Percentiles rank a stretch among this genome's conserved stretches.
Evolutionary conservation across 495 filamentous ascomycete genomes (phyloP).

Genomic region (Ramalina intermedia): DNA sequence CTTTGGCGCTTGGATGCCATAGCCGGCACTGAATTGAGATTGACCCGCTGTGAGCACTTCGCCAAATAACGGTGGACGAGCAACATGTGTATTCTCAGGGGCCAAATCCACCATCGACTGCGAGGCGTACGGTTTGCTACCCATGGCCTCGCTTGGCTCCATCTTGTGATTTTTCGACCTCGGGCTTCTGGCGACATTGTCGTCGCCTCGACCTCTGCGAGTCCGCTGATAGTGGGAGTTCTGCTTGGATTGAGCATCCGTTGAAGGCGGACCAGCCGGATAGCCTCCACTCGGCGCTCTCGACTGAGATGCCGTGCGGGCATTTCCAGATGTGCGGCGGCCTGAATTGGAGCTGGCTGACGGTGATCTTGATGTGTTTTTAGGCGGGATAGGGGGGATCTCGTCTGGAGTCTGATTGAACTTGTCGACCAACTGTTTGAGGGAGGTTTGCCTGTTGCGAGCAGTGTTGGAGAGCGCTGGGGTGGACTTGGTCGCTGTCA

Average conservation of each 20-base stretch:
- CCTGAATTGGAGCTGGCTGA: conserved; percentile 11
- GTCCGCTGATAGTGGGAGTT: not conserved
- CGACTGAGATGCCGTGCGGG: not conserved
- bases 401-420: conserved; percentile 45
- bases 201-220: conserved; percentile 7
- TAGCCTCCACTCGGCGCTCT: not conserved
- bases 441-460: conserved; percentile 33
- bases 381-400: conserved; percentile 32
- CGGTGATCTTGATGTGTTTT: conserved; percentile 19
- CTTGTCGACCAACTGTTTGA: conserved; percentile 46
- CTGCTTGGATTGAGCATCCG: not conserved
- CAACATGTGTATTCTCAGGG: conserved; percentile 1
- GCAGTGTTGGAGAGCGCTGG: conserved; percentile 16
- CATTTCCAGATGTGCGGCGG: not conserved
- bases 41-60: conserved; percentile 31
- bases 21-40: conserved; percentile 22
- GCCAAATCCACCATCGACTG: conserved; percentile 19
- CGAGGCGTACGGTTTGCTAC: conserved; percentile 10
- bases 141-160: conserved; percentile 1
- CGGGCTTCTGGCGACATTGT: conserved; percentile 5
- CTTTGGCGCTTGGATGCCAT: conserved; percentile 26
- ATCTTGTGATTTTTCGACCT: conserved; percentile 6
- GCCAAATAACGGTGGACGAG: conserved; percentile 35
- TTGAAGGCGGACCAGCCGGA: conserved; percentile 12
- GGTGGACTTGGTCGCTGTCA: conserved; percentile 13